Conservation (phyloP, 371 early-diverging fungal species). For the Zopfochytrium polystomum region DNA sequence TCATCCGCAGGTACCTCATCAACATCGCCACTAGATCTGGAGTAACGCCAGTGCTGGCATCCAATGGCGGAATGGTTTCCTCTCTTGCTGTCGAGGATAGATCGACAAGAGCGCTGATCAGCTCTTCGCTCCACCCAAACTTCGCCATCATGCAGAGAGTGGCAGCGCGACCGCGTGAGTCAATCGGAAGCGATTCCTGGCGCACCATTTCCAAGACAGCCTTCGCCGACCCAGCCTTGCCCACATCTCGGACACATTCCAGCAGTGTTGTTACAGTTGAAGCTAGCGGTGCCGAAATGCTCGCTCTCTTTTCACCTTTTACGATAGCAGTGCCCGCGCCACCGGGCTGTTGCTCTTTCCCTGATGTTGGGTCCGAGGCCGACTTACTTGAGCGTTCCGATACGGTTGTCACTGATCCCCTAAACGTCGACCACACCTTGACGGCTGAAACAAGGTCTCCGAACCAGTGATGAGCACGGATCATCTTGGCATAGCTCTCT, state of each 20-base stretch:
- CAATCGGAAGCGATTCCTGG: conserved; percentile 11
- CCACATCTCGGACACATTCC: conserved; percentile 11
- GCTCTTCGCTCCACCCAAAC: conserved; percentile 22
- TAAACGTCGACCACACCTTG: conserved; percentile 26
- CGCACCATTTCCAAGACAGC: conserved; percentile 16
- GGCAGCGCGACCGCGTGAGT: conserved; percentile 6
- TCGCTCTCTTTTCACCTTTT: background rate
- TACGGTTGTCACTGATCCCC: too few species aligned
- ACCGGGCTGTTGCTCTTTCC: background rate
- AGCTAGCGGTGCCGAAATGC: background rate
- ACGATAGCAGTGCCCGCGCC: background rate
- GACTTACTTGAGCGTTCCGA: conserved; percentile 1
- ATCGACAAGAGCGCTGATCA: conserved; percentile 20
- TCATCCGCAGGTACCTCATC: conserved; percentile 4
- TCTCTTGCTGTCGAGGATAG: too few species aligned
- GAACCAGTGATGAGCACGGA: conserved; percentile 8
- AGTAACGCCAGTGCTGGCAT: conserved; percentile 7
- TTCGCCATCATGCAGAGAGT: conserved; percentile 13
- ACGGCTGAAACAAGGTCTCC: conserved; percentile 23
- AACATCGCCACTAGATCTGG: conserved; percentile 8
- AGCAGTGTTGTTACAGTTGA: conserved; percentile 17
- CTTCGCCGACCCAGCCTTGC: conserved; percentile 12
- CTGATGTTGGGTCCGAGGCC: background rate
- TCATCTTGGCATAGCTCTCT: conserved; percentile 16
- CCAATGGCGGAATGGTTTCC: too few species aligned